Conservation (phyloP, 768 basidiomycete species). For the Tulasnella sp. region DNA sequence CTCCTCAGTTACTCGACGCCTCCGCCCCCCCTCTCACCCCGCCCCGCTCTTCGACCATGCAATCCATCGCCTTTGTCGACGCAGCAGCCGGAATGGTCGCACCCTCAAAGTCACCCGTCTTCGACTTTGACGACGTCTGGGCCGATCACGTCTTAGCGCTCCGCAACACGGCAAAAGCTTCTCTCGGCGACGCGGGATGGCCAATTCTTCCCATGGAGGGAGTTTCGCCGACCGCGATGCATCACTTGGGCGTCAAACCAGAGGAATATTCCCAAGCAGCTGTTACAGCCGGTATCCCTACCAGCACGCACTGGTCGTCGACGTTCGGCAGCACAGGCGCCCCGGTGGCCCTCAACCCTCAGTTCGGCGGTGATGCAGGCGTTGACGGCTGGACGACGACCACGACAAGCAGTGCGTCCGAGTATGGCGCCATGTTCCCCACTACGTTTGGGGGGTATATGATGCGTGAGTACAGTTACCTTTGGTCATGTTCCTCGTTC, state of each 20-base stretch:
- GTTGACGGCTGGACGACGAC: neutral
- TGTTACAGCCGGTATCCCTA: neutral
- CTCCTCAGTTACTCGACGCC: no score
- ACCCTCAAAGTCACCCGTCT: conserved; percentile 6
- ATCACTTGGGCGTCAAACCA: neutral
- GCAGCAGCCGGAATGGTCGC: neutral
- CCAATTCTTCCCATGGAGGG: neutral
- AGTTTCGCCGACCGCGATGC: conserved; percentile 8
- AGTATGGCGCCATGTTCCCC: neutral
- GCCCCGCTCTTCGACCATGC: neutral
- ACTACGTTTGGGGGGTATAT: neutral
- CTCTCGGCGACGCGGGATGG: neutral
- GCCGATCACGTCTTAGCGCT: conserved; percentile 11
- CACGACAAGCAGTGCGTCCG: neutral
- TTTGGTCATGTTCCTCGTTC: neutral
- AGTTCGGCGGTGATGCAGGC: neutral
- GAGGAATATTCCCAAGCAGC: neutral
- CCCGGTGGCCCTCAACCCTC: neutral
- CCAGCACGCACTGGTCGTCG: neutral
- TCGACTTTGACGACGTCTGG: conserved; percentile 26
- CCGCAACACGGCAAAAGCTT: conserved; percentile 10
- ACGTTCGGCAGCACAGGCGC: neutral
- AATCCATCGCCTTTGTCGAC: neutral
- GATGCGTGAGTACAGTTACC: neutral
- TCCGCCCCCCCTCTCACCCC: neutral